A percentile compares a stretch with the other conserved stretches of the same genome.
Conservation (phyloP, 1,284 basidiomycete species). For the Ustilago bromivora region DNA sequence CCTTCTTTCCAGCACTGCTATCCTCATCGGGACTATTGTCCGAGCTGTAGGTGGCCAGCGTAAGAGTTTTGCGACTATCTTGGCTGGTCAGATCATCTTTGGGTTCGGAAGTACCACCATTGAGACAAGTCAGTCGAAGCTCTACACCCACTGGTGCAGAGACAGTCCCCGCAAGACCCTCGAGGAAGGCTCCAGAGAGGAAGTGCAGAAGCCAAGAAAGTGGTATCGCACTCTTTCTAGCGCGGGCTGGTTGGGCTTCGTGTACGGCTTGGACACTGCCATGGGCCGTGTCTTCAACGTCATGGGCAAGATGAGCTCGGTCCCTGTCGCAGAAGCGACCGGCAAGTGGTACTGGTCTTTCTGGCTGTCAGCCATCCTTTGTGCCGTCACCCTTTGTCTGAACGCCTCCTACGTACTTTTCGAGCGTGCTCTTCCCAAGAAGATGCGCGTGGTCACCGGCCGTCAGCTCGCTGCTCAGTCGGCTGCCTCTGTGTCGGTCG, state of each 20-base stretch:
- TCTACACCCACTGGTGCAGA: conserved; percentile 59
- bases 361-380: conserved; percentile 69
- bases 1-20: conserved; percentile 63
- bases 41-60: conserved; percentile 55
- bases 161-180: conserved; percentile 2
- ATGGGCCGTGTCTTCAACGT: conserved; percentile 61
- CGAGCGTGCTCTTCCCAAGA: conserved; percentile 67
- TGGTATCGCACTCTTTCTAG: conserved; percentile 17
- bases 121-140: conserved; percentile 64
- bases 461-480: conserved; percentile 34
- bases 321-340: conserved; percentile 70
- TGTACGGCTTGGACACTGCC: conserved; percentile 68
- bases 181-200: not conserved
- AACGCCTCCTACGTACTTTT: conserved; percentile 68
- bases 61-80: conserved; percentile 47
- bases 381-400: conserved; percentile 57
- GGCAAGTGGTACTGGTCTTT: conserved; percentile 70
- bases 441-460: conserved; percentile 61
- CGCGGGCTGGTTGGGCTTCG: conserved; percentile 43
- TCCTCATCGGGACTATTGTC: conserved; percentile 68
- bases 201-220: conserved; percentile 2
- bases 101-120: conserved; percentile 66
- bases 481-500: not conserved
- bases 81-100: conserved; percentile 62
- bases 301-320: conserved; percentile 60